Evolutionary conservation across 192 early-diverging fungal genomes (phyloP), one percentile per base, ranked within the genome.

Genomic region (Paraglomus brasilianum): DNA sequence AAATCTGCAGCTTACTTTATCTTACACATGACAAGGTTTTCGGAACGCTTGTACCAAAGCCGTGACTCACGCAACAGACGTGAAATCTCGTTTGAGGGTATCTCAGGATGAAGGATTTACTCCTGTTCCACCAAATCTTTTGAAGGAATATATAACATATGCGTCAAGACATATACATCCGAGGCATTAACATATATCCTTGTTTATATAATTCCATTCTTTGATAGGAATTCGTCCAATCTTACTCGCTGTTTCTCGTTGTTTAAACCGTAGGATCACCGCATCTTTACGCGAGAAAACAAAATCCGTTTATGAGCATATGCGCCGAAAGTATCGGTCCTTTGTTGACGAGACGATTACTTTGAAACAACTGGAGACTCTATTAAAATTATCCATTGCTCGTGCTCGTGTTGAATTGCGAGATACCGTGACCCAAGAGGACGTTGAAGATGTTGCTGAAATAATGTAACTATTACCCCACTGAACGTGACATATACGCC

Each of bases 121-220:
- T 30, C 30, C 30, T 30, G 79, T 94, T 44, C 89, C 91, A 3
- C 73, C 81, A 17, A 65, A 77, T 5, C 77, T 94, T 30, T 57
- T 94, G 42, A 85, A 91, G 63, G 92, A 92, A 69, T 95, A 94
- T 72, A 90, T 95, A 47, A 89, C 93, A 7, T 95, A 92, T 70
- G 92, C 93, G 14, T 82, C 88, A 58, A 90, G 89, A 47, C 83
- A 92, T 56, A 86, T 92, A 39, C 85, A 88, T 22, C 92, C 92
- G 4, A 72, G 72, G n/a, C 47, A 63, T 6, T 5, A 19, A 75
- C 81, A 76, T 39, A 21, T 4, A 45, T 46, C 7, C 5, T 22
- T 9, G 19, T 9, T 56, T 24, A 38, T 56, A 56, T 3, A 30
- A 30, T 30, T 30, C 30, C 30, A 30, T 30, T 30, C 30, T 30